Conservation (phyloP, 495 filamentous ascomycete genomes). For the Achaetomiella virescens region DNA sequence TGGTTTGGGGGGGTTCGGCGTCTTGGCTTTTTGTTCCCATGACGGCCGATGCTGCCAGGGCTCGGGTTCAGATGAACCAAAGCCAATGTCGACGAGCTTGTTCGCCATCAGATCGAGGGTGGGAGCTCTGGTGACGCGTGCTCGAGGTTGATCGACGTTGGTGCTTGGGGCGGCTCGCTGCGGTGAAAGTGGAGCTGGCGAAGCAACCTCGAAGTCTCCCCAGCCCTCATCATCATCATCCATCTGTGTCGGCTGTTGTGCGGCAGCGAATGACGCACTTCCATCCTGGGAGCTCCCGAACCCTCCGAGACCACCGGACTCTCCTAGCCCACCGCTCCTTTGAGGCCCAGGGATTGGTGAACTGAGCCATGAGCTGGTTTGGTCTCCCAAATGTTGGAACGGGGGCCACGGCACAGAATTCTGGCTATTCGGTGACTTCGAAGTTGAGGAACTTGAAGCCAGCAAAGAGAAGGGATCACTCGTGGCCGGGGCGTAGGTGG, state of each 20-base stretch:
- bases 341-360: slow-evolving; percentile 7
- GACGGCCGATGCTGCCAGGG: slow-evolving; percentile 15
- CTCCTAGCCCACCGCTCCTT: slow-evolving; percentile 14
- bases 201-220: slow-evolving; percentile 66
- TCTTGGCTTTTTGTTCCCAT: slow-evolving; percentile 10
- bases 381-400: slow-evolving; percentile 10
- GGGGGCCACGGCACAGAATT: slow-evolving; percentile 19
- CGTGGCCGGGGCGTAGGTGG: neutral
- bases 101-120: slow-evolving; percentile 43
- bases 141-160: slow-evolving; percentile 18
- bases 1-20: slow-evolving; percentile 6
- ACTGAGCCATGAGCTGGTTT: slow-evolving; percentile 14
- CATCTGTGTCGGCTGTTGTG: slow-evolving; percentile 19
- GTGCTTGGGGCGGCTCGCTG: neutral
- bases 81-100: slow-evolving; percentile 33
- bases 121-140: slow-evolving; percentile 32
- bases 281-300: slow-evolving; percentile 12
- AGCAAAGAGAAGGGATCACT: slow-evolving; percentile 24
- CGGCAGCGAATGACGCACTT: neutral
- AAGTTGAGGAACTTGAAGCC: neutral
- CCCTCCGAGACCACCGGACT: slow-evolving; percentile 13
- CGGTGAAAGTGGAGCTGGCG: slow-evolving; percentile 5
- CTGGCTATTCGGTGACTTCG: slow-evolving; percentile 20
- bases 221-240: slow-evolving; percentile 60
- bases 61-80: slow-evolving; percentile 13